These are phyloP conservation scores for Neofusicoccum sp. DNA, from an alignment of 2,329 filamentous ascomycete species.

Conservation along the genomic window DNA sequence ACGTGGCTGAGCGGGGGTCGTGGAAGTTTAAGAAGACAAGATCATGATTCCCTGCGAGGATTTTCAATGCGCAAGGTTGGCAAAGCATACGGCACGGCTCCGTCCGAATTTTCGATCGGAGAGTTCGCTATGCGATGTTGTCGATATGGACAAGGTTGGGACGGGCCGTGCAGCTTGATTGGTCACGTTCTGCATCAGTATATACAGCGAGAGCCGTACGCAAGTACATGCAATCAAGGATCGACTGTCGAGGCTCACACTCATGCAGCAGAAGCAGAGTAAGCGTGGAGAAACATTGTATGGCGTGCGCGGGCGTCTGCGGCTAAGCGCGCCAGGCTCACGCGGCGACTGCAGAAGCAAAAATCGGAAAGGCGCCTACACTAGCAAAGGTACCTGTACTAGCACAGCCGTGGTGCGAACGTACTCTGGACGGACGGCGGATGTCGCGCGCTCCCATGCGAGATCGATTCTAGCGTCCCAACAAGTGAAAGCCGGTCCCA, in stretches of 20 bases:
- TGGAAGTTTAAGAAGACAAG: not conserved
- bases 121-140: not conserved
- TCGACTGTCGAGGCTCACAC: too few species aligned
- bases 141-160: not conserved
- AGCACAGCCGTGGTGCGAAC: too few species aligned
- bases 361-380: too few species aligned
- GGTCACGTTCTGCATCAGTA: not conserved
- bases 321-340: too few species aligned
- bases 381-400: too few species aligned
- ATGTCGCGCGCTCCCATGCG: not conserved
- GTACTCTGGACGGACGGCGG: not conserved
- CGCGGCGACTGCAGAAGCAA: too few species aligned
- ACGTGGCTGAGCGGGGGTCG: too few species aligned
- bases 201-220: not conserved
- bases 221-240: not conserved
- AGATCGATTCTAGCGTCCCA: slow-evolving; percentile 13
- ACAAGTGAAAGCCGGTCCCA: not conserved
- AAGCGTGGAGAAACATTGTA: too few species aligned
- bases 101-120: not conserved
- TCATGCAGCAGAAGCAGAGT: too few species aligned
- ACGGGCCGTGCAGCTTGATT: not conserved
- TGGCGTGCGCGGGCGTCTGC: too few species aligned
- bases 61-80: not conserved
- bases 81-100: not conserved
- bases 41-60: not conserved